phyloP scores from a whole-genome alignment of 345 rosid genomes.

The Eucalyptus coolabah region DNA sequence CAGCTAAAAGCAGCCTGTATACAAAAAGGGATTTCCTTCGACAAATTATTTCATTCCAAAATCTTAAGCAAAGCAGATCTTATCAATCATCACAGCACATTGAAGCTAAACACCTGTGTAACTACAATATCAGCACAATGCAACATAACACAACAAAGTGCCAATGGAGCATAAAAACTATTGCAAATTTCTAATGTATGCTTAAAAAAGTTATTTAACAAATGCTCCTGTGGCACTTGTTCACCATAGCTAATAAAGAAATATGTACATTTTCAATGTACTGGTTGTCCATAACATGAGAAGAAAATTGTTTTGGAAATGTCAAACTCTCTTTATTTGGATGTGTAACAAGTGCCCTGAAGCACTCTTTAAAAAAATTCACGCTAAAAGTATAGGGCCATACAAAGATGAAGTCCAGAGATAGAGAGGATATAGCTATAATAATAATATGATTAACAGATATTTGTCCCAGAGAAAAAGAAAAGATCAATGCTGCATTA shows the following conservation, averaged over 20 bases:
- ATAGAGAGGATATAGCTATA: neutral
- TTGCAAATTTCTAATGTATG: neutral
- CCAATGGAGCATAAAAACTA: neutral
- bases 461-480: neutral
- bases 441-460: neutral
- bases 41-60: neutral
- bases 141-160: neutral
- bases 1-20: neutral
- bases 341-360: neutral
- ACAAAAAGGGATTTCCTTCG: neutral
- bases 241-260: neutral
- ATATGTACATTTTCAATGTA: neutral
- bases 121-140: neutral
- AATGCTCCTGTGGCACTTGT: neutral
- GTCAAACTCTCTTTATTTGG: neutral
- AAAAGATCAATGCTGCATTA: neutral
- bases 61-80: neutral
- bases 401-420: neutral
- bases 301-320: neutral
- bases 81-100: neutral
- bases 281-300: neutral
- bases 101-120: neutral
- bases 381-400: neutral
- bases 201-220: neutral
- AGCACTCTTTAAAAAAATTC: neutral